Percentiles rank a stretch among this genome's conserved stretches.
Evolutionary conservation across 176 grass and related monocot species (phyloP).

Genomic region (Bonia amplexicaulis): DNA sequence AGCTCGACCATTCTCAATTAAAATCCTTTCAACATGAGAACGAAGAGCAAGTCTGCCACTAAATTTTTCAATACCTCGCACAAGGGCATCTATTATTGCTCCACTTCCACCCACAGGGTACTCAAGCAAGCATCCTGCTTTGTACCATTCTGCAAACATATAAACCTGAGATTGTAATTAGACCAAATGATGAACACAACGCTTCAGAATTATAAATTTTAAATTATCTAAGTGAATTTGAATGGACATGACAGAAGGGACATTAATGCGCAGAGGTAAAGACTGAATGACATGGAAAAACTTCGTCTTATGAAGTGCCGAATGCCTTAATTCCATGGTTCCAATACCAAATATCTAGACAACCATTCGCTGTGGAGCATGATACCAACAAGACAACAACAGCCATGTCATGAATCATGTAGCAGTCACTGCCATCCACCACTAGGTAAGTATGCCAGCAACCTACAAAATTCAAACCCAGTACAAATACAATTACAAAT

Average conservation of each 20-base stretch:
- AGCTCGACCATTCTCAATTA: conserved; percentile 79
- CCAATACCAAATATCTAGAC: not conserved
- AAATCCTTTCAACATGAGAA: conserved; percentile 74
- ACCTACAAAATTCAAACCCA: not conserved
- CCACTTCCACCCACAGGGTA: conserved; percentile 82
- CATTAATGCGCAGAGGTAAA: not conserved
- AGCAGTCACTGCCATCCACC: not conserved
- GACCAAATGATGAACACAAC: conserved; percentile 27
- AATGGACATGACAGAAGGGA: not conserved
- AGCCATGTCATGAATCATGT: not conserved
- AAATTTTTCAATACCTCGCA: conserved; percentile 75
- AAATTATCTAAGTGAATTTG: not conserved
- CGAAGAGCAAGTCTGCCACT: conserved; percentile 70
- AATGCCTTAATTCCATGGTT: not conserved
- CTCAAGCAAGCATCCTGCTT: conserved; percentile 88
- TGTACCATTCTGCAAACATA: conserved; percentile 99
- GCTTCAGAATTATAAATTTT: not conserved
- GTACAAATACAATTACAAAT: conserved; percentile 11
- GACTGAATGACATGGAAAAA: not conserved
- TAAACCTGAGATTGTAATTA: conserved; percentile 70
- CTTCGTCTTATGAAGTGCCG: not conserved
- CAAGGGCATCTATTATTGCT: conserved; percentile 76
- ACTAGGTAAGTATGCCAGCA: not conserved
- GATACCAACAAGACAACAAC: not conserved
- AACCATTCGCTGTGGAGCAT: not conserved